phyloP scores from a whole-genome alignment of 352 stramenopile genomes.

The Elongisporangium anandrum region DNA sequence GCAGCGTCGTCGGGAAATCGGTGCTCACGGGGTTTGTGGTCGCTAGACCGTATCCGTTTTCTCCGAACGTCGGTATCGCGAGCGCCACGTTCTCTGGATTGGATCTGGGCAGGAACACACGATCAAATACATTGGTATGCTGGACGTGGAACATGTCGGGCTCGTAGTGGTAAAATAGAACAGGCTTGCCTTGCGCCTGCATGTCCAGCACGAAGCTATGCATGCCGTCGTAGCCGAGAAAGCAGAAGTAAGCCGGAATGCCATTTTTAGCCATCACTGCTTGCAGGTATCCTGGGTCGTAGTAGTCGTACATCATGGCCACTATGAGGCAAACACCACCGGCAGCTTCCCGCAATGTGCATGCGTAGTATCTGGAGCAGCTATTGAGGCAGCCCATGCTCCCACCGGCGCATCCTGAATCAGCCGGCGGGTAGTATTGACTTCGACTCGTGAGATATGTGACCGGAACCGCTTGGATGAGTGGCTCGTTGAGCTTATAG shows the following conservation, averaged over 20 bases:
- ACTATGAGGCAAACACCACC: constrained; percentile 42
- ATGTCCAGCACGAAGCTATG: constrained; percentile 27
- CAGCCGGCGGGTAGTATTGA: constrained; percentile 22
- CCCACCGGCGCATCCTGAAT: constrained; percentile 24
- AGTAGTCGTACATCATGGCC: constrained; percentile 37
- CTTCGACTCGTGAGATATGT: constrained; percentile 19
- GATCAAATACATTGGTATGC: constrained; percentile 31
- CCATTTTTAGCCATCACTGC: constrained; percentile 35
- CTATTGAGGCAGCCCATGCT: constrained; percentile 37
- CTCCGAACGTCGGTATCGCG: constrained; percentile 32
- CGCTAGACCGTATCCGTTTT: constrained; percentile 37
- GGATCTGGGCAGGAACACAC: constrained; percentile 32
- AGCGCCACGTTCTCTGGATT: constrained; percentile 23
- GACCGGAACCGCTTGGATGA: constrained; percentile 27
- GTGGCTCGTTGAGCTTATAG: constrained; percentile 29
- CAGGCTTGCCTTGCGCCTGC: constrained; percentile 12
- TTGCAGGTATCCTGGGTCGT: constrained; percentile 42
- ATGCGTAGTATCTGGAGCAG: constrained; percentile 40
- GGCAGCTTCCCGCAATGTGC: constrained; percentile 22
- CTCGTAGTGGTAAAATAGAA: constrained; percentile 56
- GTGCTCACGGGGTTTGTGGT: constrained; percentile 43
- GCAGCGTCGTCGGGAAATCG: constrained; percentile 27
- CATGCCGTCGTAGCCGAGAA: constrained; percentile 35
- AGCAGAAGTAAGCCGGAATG: constrained; percentile 65
- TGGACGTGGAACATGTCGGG: constrained; percentile 41